These are phyloP conservation scores for Hanseniaspora opuntiae DNA, from an alignment of 805 yeast genomes.

Conservation along the genomic window DNA sequence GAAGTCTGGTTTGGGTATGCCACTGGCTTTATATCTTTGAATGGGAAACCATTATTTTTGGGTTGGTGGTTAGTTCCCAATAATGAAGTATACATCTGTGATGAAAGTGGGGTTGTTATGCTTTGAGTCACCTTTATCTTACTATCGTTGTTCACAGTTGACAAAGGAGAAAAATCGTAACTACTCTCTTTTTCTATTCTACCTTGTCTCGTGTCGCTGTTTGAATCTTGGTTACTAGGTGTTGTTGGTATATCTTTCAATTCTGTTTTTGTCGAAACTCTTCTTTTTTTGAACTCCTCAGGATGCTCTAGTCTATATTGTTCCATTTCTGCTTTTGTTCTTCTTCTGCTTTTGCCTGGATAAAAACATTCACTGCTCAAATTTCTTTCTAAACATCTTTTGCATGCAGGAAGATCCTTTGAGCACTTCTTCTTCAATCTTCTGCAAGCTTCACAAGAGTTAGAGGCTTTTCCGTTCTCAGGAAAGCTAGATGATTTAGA, in stretches of 20 bases:
- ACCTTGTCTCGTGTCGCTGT: background rate
- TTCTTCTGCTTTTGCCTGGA: conserved; percentile 32
- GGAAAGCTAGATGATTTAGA: background rate
- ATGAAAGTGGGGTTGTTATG: background rate
- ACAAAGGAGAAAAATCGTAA: background rate
- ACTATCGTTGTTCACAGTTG: background rate
- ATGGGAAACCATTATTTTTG: background rate
- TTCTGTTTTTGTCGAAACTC: conserved; percentile 4
- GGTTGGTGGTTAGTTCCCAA: background rate
- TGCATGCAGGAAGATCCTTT: conserved; percentile 32
- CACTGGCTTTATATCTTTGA: background rate
- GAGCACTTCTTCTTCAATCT: conserved; percentile 38
- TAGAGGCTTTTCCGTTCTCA: conserved; percentile 16
- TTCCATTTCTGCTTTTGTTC: conserved; percentile 19
- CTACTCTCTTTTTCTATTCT: background rate
- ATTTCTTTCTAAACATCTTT: conserved; percentile 27
- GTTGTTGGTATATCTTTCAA: background rate
- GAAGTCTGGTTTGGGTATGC: background rate
- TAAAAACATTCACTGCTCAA: conserved; percentile 31
- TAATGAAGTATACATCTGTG: background rate
- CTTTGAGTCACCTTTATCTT: background rate
- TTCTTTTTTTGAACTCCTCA: conserved; percentile 18
- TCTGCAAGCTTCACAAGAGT: conserved; percentile 37
- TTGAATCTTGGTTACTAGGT: background rate
- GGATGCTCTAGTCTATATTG: conserved; percentile 17